Percentiles rank a stretch among this genome's conserved stretches.
Conservation (phyloP, 225 moss, liverwort and hornwort genomes). For the Pseudoscleropodium purum region DNA sequence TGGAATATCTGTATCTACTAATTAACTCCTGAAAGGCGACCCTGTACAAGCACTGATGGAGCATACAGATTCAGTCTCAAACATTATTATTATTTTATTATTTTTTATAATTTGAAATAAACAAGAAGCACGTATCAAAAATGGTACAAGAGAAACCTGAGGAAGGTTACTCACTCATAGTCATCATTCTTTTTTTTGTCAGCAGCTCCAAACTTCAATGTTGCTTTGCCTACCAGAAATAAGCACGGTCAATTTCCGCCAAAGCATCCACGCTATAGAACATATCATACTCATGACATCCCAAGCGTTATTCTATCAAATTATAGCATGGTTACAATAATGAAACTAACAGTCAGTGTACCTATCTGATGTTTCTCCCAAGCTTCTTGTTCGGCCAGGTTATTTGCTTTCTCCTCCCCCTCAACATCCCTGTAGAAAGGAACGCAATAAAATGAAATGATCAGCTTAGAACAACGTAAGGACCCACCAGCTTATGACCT, state of each 20-base stretch:
- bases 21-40: background rate
- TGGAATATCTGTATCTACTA: background rate
- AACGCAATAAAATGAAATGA: background rate
- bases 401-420: slow-evolving; percentile 76
- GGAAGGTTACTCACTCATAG: slow-evolving; percentile 53
- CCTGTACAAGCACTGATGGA: background rate
- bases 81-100: no score
- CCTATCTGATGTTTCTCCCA: slow-evolving; percentile 94
- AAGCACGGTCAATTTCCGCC: background rate
- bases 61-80: background rate
- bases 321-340: background rate
- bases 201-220: slow-evolving; percentile 91
- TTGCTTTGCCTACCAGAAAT: slow-evolving; percentile 63
- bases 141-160: background rate
- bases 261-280: background rate
- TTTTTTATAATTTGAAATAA: no score
- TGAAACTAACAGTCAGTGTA: background rate
- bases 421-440: slow-evolving; percentile 40
- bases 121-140: background rate
- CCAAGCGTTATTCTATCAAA: background rate
- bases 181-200: slow-evolving; percentile 66
- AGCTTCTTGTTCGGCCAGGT: slow-evolving; percentile 84
- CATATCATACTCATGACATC: background rate
- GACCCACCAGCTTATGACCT: background rate
- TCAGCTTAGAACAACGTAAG: background rate